These are phyloP conservation scores for Carex pumila DNA, from an alignment of 176 grass and related monocot species.

Conservation along the genomic window DNA sequence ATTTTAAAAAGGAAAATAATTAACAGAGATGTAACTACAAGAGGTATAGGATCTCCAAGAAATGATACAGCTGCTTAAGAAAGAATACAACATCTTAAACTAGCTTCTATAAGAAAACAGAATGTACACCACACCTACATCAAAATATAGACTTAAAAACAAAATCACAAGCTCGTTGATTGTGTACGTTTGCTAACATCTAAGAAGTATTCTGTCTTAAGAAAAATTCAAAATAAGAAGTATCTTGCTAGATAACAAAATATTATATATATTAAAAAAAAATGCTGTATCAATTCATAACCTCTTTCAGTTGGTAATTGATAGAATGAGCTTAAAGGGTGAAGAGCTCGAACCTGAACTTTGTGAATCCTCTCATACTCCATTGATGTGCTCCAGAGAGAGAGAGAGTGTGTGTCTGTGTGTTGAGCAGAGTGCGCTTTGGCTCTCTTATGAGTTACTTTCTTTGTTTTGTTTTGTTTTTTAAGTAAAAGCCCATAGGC, in stretches of 20 bases:
- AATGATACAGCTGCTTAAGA: background rate
- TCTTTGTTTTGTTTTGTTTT: too few species aligned
- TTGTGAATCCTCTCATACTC: constrained; percentile 97
- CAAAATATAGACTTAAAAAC: background rate
- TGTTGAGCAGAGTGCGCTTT: background rate
- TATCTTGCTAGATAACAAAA: too few species aligned
- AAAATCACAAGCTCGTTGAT: too few species aligned
- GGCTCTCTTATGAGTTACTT: background rate
- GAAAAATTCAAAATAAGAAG: background rate
- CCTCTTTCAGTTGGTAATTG: background rate
- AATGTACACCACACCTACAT: background rate
- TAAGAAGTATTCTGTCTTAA: too few species aligned
- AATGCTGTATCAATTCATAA: background rate
- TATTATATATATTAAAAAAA: background rate
- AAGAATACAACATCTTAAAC: background rate
- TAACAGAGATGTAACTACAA: background rate
- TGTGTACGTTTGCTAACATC: too few species aligned
- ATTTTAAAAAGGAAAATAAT: too few species aligned
- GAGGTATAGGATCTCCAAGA: background rate
- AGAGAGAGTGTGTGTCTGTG: background rate
- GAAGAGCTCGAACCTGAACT: constrained; percentile 58
- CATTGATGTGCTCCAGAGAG: constrained; percentile 37
- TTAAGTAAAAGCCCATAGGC: too few species aligned
- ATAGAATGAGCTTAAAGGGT: background rate
- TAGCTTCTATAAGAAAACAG: background rate